Percentiles rank a stretch among this genome's conserved stretches.
Conservation (phyloP, 106 monocot species). For the Gastrodia elata region DNA sequence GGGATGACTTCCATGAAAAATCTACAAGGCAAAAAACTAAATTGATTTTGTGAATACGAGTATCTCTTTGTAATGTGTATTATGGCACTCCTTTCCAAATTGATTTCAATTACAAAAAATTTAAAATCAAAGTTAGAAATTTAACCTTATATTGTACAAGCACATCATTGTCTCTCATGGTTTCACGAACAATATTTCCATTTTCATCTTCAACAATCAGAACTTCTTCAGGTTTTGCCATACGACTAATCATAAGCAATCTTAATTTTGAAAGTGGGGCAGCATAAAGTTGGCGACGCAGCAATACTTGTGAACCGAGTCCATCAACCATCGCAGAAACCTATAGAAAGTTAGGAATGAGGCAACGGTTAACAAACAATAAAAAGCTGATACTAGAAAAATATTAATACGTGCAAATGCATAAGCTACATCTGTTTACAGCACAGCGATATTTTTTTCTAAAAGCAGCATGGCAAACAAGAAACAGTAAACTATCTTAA, state of each 20-base stretch:
- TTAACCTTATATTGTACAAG: slow-evolving; percentile 97
- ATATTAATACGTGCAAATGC: neutral
- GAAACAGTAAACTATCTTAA: neutral
- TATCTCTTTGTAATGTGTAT: too few species aligned
- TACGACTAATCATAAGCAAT: slow-evolving; percentile 96
- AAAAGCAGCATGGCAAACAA: slow-evolving; percentile 3
- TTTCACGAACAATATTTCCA: slow-evolving; percentile 99
- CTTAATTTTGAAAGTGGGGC: slow-evolving; percentile 82
- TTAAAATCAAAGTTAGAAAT: neutral
- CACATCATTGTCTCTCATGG: slow-evolving; percentile 98
- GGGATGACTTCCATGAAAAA: too few species aligned
- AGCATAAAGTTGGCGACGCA: slow-evolving; percentile 79
- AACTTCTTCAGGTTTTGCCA: slow-evolving; percentile 99
- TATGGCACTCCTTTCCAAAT: too few species aligned
- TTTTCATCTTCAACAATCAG: slow-evolving; percentile 99
- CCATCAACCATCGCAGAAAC: slow-evolving; percentile 84
- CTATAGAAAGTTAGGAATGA: slow-evolving; percentile 18
- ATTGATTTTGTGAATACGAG: too few species aligned
- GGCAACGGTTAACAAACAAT: neutral
- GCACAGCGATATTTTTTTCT: neutral
- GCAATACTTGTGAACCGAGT: slow-evolving; percentile 47
- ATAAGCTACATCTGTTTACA: neutral
- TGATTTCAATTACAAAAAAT: neutral
- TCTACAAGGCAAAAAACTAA: too few species aligned
- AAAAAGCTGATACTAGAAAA: too few species aligned